Conservation (phyloP, 108 stramenopile genomes). For the Stephanodiscus minutulus region DNA sequence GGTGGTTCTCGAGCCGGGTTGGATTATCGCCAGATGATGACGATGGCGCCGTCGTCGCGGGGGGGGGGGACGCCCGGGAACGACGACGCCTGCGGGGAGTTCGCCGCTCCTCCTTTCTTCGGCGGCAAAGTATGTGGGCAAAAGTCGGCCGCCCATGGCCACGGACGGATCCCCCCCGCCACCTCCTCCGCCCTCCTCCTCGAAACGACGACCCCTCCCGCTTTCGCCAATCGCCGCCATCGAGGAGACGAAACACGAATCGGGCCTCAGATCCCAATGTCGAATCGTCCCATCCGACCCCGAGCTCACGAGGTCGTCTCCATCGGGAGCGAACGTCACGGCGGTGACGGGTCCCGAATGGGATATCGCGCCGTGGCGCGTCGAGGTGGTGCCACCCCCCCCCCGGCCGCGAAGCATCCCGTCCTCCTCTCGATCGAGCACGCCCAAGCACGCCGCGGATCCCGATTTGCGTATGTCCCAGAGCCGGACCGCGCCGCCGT, state of each 20-base stretch:
- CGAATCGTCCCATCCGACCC: slow-evolving; percentile 58
- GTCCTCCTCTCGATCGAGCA: slow-evolving; percentile 54
- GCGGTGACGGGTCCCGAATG: slow-evolving; percentile 58
- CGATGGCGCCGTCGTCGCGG: slow-evolving; percentile 15
- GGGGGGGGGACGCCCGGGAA: too few species aligned
- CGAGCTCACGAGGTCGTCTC: slow-evolving; percentile 61
- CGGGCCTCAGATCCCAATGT: slow-evolving; percentile 73
- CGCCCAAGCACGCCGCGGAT: slow-evolving; percentile 56
- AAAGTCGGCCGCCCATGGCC: slow-evolving; percentile 23
- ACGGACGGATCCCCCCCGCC: slow-evolving; percentile 28
- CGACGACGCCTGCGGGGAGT: background rate
- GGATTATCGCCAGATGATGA: slow-evolving; percentile 24
- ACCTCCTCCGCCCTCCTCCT: background rate
- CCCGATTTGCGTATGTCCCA: slow-evolving; percentile 87
- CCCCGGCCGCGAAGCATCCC: too few species aligned
- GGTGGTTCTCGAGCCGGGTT: slow-evolving; percentile 34
- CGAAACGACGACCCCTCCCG: background rate
- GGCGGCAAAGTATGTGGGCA: slow-evolving; percentile 14
- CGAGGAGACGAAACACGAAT: slow-evolving; percentile 49
- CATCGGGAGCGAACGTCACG: slow-evolving; percentile 59
- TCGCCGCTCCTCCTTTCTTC: background rate
- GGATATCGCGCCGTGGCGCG: slow-evolving; percentile 42
- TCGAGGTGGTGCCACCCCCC: too few species aligned
- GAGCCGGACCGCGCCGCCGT: slow-evolving; percentile 63
- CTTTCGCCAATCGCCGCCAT: slow-evolving; percentile 8